These are phyloP conservation scores for Boechera retrofracta DNA, from an alignment of 345 rosid species.

Conservation along the genomic window DNA sequence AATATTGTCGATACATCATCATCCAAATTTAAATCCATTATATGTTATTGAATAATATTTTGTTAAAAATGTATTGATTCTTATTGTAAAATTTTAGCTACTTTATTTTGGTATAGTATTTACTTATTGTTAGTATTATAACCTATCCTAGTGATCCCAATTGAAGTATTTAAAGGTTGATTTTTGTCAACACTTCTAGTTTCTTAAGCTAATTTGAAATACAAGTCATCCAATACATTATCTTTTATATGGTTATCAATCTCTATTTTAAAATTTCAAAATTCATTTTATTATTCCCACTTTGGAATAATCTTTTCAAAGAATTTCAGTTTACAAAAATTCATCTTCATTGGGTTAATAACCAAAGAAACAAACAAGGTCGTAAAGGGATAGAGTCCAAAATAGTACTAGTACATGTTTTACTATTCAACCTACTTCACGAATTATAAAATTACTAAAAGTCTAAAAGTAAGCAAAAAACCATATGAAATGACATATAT, in stretches of 20 bases:
- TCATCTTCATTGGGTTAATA: background rate
- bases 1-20: too few relatives aligned
- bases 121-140: background rate
- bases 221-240: background rate
- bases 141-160: background rate
- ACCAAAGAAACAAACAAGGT: background rate
- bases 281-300: background rate
- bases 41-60: background rate
- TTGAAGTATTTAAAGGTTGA: slow-evolving; percentile 7
- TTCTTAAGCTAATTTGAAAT: background rate
- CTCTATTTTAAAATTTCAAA: background rate
- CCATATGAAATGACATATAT: background rate
- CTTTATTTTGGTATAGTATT: background rate
- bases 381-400: background rate
- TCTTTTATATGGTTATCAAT: background rate
- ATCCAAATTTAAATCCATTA: too few relatives aligned
- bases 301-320: background rate
- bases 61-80: too few relatives aligned
- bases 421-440: slow-evolving; percentile 1
- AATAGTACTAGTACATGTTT: background rate
- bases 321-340: background rate
- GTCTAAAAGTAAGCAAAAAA: background rate
- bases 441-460: background rate
- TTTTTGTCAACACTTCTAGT: background rate
- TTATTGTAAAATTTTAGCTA: background rate